Evolutionary conservation across 768 basidiomycete genomes (phyloP), one percentile per base, ranked within the genome.

Genomic region (Rhodotorula diobovata): DNA sequence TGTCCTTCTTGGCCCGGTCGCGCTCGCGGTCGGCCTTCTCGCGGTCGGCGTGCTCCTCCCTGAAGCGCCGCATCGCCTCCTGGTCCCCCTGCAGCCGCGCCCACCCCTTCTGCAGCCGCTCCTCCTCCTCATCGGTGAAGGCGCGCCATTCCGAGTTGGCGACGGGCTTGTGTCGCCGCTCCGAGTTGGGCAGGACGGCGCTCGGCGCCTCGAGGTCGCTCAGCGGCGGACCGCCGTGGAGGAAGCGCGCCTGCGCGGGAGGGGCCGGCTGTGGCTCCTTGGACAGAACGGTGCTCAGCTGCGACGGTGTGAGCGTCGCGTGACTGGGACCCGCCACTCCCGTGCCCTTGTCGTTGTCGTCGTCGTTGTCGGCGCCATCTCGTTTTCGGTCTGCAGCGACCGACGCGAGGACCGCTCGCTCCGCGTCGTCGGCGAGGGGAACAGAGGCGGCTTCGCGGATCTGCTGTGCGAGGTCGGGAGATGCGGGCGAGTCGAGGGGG

Each of bases 61-160:
- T 30, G n/a, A 53, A 32, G 46, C 25, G 20, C 32, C 12, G 18
- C 37, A n/a, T 12, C 28, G 62, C 58, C 56, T 62, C 55, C 43
- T 51, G 35, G 28, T 69, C 51, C 53, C 57, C 21, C 35, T 60
- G 51, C 1, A 61, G 20, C 35, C 8, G 14, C 15, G 6, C 10
- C 68, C 68, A 69, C 6, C 50, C 68, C 11, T 15, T 23, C 48
- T 73, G 68, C 35, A 73, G 30, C 23, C 64, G 37, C 10, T n/a
- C 30, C 46, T 73, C 72, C 55, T 73, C 72, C 16, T 73, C 72
- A 48, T 73, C 72, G 23, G 72, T 70, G 62, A 73, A 73, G 0
- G 72, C 72, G 18, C 72, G 43, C 72, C 72, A 73, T 18, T 66
- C 62, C 30, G 53, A 43, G 18, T 59, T 62, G 4, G 72, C 68